A percentile compares a stretch with the other conserved stretches of the same genome.
Conservation (phyloP, 345 rosid species). For the Combretum micranthum region DNA sequence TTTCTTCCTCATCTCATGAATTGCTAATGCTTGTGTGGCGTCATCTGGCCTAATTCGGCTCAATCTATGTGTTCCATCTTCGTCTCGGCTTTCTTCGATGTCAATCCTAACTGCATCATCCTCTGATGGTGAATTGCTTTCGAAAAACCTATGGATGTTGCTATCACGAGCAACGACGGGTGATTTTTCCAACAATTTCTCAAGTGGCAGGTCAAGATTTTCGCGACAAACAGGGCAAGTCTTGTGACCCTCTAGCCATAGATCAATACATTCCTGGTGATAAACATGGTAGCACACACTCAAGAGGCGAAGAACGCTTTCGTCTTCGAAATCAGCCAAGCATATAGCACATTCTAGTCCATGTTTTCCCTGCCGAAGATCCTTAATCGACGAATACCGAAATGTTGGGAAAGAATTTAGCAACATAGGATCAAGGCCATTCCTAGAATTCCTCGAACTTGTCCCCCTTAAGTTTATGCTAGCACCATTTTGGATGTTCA, state of each 20-base stretch:
- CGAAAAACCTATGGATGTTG: slow-evolving; percentile 9
- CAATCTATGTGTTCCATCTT: slow-evolving; percentile 12
- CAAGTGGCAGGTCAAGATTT: slow-evolving; percentile 48
- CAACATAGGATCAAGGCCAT: slow-evolving; percentile 57
- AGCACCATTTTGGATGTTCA: slow-evolving; percentile 34
- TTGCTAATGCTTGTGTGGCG: background rate
- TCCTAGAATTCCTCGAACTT: slow-evolving; percentile 2
- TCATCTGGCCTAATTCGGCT: background rate
- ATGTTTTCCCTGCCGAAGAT: slow-evolving; percentile 39
- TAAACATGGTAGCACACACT: slow-evolving; percentile 72
- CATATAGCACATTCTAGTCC: slow-evolving; percentile 84
- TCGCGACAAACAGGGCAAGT: slow-evolving; percentile 86
- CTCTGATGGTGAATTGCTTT: background rate
- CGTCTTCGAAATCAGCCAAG: slow-evolving; percentile 55
- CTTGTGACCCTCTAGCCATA: slow-evolving; percentile 64
- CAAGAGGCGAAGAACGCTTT: slow-evolving; percentile 57
- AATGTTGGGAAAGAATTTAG: slow-evolving; percentile 56
- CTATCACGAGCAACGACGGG: slow-evolving; percentile 13
- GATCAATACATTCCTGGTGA: slow-evolving; percentile 80
- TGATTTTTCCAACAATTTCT: slow-evolving; percentile 21
- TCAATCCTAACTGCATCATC: slow-evolving; percentile 28
- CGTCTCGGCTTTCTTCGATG: slow-evolving; percentile 24
- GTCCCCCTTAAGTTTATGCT: slow-evolving; percentile 13
- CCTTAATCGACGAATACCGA: slow-evolving; percentile 50
- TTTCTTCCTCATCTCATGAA: slow-evolving; percentile 13